These are phyloP conservation scores for Cyclostephanos tholiformis DNA, from an alignment of 108 stramenopile species.

Conservation along the genomic window DNA sequence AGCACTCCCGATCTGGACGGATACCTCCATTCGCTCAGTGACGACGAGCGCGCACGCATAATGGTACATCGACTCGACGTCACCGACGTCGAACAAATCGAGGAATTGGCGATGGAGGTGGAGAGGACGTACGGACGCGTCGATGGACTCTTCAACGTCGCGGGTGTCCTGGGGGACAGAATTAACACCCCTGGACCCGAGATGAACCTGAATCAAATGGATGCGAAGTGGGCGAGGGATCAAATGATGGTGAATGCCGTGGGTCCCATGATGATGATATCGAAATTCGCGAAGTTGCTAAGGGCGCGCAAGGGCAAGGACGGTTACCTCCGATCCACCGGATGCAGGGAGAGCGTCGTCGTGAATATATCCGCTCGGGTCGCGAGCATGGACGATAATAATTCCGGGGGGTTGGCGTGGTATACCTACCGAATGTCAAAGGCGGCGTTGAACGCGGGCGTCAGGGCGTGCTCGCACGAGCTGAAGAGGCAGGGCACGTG, in stretches of 20 bases:
- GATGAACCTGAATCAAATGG: slow-evolving; percentile 48
- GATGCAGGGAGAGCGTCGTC: slow-evolving; percentile 46
- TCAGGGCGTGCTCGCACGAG: slow-evolving; percentile 58
- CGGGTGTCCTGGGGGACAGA: slow-evolving; percentile 48
- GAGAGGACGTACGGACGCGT: slow-evolving; percentile 29
- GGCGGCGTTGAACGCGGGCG: slow-evolving; percentile 65
- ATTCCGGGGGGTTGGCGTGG: slow-evolving; percentile 67
- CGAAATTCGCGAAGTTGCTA: slow-evolving; percentile 45
- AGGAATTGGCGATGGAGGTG: slow-evolving; percentile 16
- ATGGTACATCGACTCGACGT: slow-evolving; percentile 39
- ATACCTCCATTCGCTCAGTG: slow-evolving; percentile 17
- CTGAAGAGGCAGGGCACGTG: slow-evolving; percentile 54
- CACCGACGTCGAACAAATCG: slow-evolving; percentile 32
- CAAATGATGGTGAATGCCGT: slow-evolving; percentile 58
- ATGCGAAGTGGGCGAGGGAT: slow-evolving; percentile 51
- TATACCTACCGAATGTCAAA: slow-evolving; percentile 79
- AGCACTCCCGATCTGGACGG: slow-evolving; percentile 29
- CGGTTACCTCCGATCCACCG: slow-evolving; percentile 26
- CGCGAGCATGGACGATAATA: slow-evolving; percentile 70
- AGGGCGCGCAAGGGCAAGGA: slow-evolving; percentile 40
- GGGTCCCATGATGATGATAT: slow-evolving; percentile 54
- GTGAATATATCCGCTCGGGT: slow-evolving; percentile 71
- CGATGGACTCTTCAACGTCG: slow-evolving; percentile 54
- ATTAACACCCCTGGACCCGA: slow-evolving; percentile 49
- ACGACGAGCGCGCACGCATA: slow-evolving; percentile 22